phyloP scores from a whole-genome alignment of 805 yeast species.

The Cyberlindnera maclurae region DNA sequence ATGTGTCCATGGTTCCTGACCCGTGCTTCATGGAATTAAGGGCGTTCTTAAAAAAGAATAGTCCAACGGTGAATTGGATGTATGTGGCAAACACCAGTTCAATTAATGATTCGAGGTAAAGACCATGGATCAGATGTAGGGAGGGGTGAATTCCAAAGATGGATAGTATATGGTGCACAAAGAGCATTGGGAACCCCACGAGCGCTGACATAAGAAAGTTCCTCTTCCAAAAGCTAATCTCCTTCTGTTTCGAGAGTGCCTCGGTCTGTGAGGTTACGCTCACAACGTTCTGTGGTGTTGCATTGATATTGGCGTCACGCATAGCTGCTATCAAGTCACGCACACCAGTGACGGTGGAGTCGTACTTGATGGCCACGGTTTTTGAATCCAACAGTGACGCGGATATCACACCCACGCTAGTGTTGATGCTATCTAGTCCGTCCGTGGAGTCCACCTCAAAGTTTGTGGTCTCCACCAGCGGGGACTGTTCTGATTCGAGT shows the following conservation, averaged over 20 bases:
- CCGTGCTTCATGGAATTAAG: conserved; percentile 58
- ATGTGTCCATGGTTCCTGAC: conserved; percentile 86
- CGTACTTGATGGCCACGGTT: conserved; percentile 35
- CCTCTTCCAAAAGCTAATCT: conserved; percentile 62
- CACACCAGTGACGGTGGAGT: conserved; percentile 48
- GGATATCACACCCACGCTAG: conserved; percentile 12
- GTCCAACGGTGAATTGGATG: conserved; percentile 58
- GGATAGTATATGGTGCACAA: conserved; percentile 41
- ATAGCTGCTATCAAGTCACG: conserved; percentile 53
- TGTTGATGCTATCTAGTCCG: conserved; percentile 40
- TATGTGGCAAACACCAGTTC: conserved; percentile 51
- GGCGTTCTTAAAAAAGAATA: conserved; percentile 58
- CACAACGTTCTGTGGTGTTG: conserved; percentile 35
- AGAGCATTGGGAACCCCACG: conserved; percentile 59
- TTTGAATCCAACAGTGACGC: conserved; percentile 23
- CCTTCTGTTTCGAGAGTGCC: conserved; percentile 60
- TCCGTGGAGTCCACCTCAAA: conserved; percentile 30
- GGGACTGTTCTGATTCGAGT: background rate
- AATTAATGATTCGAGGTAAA: conserved; percentile 56
- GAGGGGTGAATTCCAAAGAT: conserved; percentile 23
- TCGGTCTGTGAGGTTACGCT: conserved; percentile 66
- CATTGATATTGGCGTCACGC: conserved; percentile 46
- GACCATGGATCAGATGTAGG: conserved; percentile 41
- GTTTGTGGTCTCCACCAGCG: conserved; percentile 4
- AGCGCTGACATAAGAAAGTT: conserved; percentile 45